Evolutionary conservation across 352 stramenopile genomes (phyloP).

Genomic region (Phytophthora rubi): DNA sequence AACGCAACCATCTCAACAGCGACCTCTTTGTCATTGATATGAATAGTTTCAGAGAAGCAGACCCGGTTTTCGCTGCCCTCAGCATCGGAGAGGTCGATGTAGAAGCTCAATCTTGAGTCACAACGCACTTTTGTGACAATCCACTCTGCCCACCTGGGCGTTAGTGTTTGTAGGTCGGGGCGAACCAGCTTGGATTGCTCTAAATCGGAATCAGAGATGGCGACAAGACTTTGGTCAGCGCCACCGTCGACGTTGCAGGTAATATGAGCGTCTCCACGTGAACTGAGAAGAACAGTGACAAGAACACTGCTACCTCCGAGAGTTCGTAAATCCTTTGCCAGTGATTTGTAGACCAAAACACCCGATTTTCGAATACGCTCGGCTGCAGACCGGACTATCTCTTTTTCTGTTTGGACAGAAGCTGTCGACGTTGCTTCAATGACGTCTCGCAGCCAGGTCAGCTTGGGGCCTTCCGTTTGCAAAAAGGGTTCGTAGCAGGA

Average conservation of each 20-base stretch:
- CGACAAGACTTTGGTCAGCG: constrained; percentile 8
- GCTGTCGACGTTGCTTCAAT: constrained; percentile 7
- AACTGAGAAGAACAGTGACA: constrained; percentile 50
- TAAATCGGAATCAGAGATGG: constrained; percentile 33
- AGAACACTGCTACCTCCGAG: constrained; percentile 21
- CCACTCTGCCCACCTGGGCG: constrained; percentile 49
- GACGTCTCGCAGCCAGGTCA: constrained; percentile 26
- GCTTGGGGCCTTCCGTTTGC: constrained; percentile 24
- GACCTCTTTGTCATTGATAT: constrained; percentile 16
- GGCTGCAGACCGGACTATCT: background rate
- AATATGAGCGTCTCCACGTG: constrained; percentile 32
- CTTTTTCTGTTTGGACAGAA: background rate
- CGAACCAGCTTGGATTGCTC: constrained; percentile 34
- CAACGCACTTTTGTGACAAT: constrained; percentile 37
- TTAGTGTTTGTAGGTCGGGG: constrained; percentile 40
- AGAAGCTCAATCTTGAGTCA: constrained; percentile 29
- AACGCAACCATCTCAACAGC: constrained; percentile 35
- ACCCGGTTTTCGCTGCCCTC: constrained; percentile 10
- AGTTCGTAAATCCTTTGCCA: constrained; percentile 49
- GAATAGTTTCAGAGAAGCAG: constrained; percentile 34
- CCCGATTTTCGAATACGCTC: constrained; percentile 3
- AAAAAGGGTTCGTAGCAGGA: constrained; percentile 37
- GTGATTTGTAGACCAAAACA: constrained; percentile 45
- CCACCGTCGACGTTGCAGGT: constrained; percentile 30
- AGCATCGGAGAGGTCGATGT: constrained; percentile 35